Conservation (phyloP, 1,284 basidiomycete species). For the Farysia itapuensis region DNA sequence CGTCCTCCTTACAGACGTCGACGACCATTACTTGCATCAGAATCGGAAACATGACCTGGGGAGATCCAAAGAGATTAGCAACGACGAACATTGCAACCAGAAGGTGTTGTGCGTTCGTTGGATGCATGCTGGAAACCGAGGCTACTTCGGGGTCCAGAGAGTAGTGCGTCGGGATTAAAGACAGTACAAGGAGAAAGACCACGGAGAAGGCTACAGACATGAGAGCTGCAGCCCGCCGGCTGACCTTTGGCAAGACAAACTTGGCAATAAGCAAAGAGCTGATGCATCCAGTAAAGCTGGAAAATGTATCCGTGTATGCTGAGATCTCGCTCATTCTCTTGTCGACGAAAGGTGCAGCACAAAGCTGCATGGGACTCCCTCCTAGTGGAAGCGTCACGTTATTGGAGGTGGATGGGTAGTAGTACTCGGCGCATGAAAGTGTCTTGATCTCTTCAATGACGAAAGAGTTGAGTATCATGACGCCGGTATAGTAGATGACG, state of each 20-base stretch:
- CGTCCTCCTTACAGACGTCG: conserved; percentile 15
- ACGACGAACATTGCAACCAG: neutral
- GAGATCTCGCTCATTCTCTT: conserved; percentile 16
- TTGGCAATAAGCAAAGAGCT: conserved; percentile 13
- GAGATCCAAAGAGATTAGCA: conserved; percentile 7
- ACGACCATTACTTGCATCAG: conserved; percentile 21
- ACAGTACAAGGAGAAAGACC: neutral
- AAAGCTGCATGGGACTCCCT: conserved; percentile 11
- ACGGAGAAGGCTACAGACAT: neutral
- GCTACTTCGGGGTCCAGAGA: conserved; percentile 16
- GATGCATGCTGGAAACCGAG: conserved; percentile 13
- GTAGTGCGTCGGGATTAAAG: conserved; percentile 21
- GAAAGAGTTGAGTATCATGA: conserved; percentile 9
- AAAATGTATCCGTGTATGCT: conserved; percentile 5
- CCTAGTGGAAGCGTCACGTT: conserved; percentile 9
- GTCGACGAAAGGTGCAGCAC: conserved; percentile 17
- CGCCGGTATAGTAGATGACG: conserved; percentile 4
- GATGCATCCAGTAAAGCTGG: conserved; percentile 4
- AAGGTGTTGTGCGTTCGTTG: conserved; percentile 8
- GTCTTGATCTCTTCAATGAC: conserved; percentile 18
- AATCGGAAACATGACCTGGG: conserved; percentile 2
- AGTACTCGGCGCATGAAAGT: conserved; percentile 27
- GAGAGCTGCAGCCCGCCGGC: conserved; percentile 8
- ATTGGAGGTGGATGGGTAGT: conserved; percentile 1
- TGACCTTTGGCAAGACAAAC: conserved; percentile 7